phyloP scores from a whole-genome alignment of 345 rosid genomes.

The Alliaria petiolata region DNA sequence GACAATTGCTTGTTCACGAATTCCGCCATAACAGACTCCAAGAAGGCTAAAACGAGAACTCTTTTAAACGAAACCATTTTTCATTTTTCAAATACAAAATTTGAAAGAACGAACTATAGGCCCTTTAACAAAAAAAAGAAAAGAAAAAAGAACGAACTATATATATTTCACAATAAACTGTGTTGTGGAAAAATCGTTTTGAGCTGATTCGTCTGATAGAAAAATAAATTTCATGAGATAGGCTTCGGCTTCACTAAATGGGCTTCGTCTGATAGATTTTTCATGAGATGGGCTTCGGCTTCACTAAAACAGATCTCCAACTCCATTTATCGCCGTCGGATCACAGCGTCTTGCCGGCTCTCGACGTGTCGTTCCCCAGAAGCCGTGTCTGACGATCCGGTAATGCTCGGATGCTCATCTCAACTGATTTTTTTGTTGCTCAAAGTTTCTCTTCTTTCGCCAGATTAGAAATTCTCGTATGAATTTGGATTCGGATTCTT shows the following conservation, averaged over 20 bases:
- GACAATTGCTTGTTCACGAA: background rate
- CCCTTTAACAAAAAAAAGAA: too few species aligned
- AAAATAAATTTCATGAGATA: background rate
- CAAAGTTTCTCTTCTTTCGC: background rate
- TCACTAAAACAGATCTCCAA: background rate
- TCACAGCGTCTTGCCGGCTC: too few species aligned
- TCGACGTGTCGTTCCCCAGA: conserved; percentile 1
- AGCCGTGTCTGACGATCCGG: conserved; percentile 10
- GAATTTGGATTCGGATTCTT: background rate
- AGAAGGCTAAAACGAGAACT: background rate
- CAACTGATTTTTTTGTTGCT: background rate
- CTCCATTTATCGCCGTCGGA: background rate
- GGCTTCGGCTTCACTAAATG: background rate
- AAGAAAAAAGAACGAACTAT: background rate
- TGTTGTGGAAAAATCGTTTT: background rate
- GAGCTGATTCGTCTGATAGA: too few species aligned
- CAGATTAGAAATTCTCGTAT: background rate
- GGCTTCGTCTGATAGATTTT: too few species aligned
- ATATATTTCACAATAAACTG: too few species aligned
- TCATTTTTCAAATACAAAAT: background rate
- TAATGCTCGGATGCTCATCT: background rate
- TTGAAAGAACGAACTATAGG: background rate
- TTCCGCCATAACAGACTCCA: background rate
- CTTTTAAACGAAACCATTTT: background rate
- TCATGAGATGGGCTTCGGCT: background rate